Percentiles rank a stretch among this genome's conserved stretches.
phyloP scores from a whole-genome alignment of 2,329 filamentous ascomycete species.

The Colletotrichum brevisporum region DNA sequence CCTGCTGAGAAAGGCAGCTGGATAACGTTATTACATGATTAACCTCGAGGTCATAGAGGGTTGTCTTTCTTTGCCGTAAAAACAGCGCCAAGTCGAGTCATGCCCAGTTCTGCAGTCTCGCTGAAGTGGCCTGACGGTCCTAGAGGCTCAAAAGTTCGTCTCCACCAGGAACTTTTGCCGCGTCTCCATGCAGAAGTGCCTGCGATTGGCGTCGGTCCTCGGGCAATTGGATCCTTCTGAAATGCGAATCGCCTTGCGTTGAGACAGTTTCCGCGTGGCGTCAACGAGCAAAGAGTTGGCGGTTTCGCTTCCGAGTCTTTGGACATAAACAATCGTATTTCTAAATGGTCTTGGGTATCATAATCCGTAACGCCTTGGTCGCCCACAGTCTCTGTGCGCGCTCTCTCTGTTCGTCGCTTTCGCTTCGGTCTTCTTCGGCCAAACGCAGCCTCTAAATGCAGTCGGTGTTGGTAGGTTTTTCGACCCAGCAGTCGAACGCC shows the following conservation, averaged over 20 bases:
- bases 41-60: not conserved
- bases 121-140: constrained; percentile 8
- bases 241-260: not conserved
- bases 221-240: constrained; percentile 8
- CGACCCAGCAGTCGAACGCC: no score
- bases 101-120: not conserved
- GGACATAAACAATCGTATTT: not conserved
- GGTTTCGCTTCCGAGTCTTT: not conserved
- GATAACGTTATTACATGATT: not conserved
- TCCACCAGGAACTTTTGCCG: constrained; percentile 31
- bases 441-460: not conserved
- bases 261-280: no score
- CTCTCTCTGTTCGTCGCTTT: not conserved
- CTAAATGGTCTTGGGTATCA: constrained; percentile 24
- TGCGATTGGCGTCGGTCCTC: constrained; percentile 6
- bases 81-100: constrained; percentile 8
- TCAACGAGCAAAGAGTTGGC: not conserved
- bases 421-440: not conserved
- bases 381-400: not conserved
- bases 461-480: no score
- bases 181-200: constrained; percentile 28
- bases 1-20: constrained; percentile 15
- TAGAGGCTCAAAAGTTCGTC: constrained; percentile 18
- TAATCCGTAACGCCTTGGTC: constrained; percentile 20
- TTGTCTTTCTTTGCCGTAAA: not conserved